phyloP scores from a whole-genome alignment of 164 flowering plant genomes.

The Piper longum region DNA sequence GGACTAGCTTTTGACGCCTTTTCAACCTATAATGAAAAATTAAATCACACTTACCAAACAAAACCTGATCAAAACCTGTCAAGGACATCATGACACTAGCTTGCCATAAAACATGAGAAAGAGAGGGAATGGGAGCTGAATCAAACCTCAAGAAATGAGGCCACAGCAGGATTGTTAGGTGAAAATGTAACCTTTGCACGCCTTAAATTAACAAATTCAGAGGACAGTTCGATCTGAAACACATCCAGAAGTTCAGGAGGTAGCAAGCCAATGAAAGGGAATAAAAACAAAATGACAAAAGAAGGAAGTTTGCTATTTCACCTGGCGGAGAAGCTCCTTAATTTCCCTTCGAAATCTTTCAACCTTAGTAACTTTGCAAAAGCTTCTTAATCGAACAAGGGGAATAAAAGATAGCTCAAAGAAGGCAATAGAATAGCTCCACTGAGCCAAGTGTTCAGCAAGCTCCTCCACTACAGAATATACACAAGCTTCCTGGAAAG shows the following conservation, averaged over 20 bases:
- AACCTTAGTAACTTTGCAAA: conserved; percentile 68
- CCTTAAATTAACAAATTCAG: conserved; percentile 47
- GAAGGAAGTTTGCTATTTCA: conserved; percentile 9
- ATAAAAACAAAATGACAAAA: background rate
- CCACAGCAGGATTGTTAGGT: conserved; percentile 64
- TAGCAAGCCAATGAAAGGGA: background rate
- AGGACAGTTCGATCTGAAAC: conserved; percentile 63
- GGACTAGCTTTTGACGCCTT: conserved; percentile 58
- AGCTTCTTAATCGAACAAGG: conserved; percentile 49
- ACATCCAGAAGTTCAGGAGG: background rate
- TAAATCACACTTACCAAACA: background rate
- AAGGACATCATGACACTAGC: too few relatives aligned
- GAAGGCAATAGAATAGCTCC: conserved; percentile 92
- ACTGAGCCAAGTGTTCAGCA: conserved; percentile 82
- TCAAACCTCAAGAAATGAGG: conserved; percentile 73
- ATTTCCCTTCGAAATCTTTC: conserved; percentile 76
- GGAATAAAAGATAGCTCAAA: conserved; percentile 79
- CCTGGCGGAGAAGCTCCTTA: conserved; percentile 70
- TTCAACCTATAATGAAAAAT: conserved; percentile 33
- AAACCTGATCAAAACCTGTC: background rate
- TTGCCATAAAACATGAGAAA: background rate
- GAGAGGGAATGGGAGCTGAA: background rate
- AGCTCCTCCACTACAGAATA: conserved; percentile 71
- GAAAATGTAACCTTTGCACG: conserved; percentile 44
- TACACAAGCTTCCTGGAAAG: conserved; percentile 93